These are phyloP conservation scores for Coniferiporia weirii DNA, from an alignment of 1,284 basidiomycete genomes.

Conservation along the genomic window DNA sequence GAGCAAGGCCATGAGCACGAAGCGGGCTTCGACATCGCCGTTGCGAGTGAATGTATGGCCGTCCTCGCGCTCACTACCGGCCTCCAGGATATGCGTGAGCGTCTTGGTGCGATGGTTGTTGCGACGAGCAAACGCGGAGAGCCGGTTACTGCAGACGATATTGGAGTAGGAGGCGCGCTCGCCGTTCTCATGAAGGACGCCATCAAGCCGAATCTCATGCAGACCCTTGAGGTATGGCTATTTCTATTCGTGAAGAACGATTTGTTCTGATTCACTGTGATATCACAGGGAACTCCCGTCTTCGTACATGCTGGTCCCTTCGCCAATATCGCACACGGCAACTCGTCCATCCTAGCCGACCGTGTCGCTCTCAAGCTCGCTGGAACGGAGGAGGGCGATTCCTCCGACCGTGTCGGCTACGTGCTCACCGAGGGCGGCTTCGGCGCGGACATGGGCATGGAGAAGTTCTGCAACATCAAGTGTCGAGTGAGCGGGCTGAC, in stretches of 20 bases:
- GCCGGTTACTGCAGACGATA: constrained; percentile 93
- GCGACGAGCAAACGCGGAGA: constrained; percentile 92
- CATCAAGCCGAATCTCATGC: constrained; percentile 99
- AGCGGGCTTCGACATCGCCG: constrained; percentile 95
- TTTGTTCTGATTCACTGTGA: background rate
- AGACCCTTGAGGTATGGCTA: constrained; percentile 75
- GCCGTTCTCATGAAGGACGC: constrained; percentile 99
- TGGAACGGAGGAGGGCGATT: constrained; percentile 91
- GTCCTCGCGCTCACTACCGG: constrained; percentile 90
- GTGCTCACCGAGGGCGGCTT: constrained; percentile 99
- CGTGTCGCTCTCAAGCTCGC: constrained; percentile 95
- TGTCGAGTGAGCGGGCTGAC: constrained; percentile 90
- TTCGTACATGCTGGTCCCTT: constrained; percentile 99
- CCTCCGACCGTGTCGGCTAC: constrained; percentile 79
- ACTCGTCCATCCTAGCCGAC: constrained; percentile 97
- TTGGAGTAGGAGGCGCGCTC: constrained; percentile 93
- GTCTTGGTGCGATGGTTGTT: constrained; percentile 93
- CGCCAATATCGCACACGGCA: constrained; percentile 98
- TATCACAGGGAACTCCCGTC: constrained; percentile 82
- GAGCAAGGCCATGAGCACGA: constrained; percentile 88
- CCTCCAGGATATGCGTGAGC: constrained; percentile 87
- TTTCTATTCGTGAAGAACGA: background rate
- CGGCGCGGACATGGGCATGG: constrained; percentile 98
- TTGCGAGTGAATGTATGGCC: constrained; percentile 98
- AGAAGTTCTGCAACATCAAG: constrained; percentile 99